Evolutionary conservation across 1,284 basidiomycete species (phyloP), one percentile per base, ranked within the genome.

Genomic region (Cutaneotrichosporon cavernicola): DNA sequence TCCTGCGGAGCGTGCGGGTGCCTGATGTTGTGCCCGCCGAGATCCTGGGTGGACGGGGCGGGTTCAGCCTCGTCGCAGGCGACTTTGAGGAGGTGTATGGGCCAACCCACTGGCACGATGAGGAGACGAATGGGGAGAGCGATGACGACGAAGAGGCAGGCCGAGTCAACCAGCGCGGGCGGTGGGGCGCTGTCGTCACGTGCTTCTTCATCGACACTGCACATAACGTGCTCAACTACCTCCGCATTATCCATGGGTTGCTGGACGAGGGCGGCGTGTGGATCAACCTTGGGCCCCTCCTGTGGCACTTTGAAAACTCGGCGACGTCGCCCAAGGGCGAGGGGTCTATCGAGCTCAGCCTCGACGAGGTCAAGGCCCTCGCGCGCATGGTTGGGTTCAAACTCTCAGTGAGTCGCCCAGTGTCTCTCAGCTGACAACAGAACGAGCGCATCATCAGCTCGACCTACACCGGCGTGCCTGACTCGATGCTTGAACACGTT

Each of bases 131-230:
- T n/a, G 38, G 22, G 11, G 56, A 30, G 2, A 38, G 16, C 21
- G 79, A 80, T 31, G 74, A 84, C 49, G 82, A 82, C 6, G 80
- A 66, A 10, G 69, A 67, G 6, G 36, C 62, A 31, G 51, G 51
- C 14, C 51, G 51, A 14, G 64, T 67, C 14, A 74, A 78, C 9
- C 90, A 93, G 60, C 79, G 84, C 21, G 90, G 88, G 16, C 80
- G 87, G 67, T 99, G 92, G 92, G 87, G 95, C 70, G 90, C 90
- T 0, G 85, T 99, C 13, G 80, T 97, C 66, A 99, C 96, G 0
- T 98, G 93, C 78, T 99, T 97, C 85, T 99, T 99, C 82, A 90
- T 99, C 69, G 96, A 99, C 75, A 98, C 95, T 7, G 92, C 93
- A 0, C 90, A 93, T 72, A 95, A 95, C 74, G 87, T 97, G 46